phyloP scores from a whole-genome alignment of 1,139 yeast species.

The Taphrina populina region DNA sequence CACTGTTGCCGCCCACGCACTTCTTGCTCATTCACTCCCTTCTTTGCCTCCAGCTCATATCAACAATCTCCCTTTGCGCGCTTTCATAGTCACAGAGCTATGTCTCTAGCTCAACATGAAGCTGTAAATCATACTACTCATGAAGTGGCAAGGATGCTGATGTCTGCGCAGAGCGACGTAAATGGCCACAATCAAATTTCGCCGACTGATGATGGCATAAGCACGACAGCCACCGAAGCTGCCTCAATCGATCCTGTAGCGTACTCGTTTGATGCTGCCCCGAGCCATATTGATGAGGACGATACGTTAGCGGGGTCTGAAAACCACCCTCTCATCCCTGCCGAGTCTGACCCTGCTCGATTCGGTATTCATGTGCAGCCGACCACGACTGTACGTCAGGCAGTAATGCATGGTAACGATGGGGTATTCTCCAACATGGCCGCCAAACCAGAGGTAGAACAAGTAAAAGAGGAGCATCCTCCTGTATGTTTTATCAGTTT shows the following conservation, averaged over 20 bases:
- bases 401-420: slow-evolving; percentile 50
- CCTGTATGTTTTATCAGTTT: slow-evolving; percentile 49
- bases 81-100: no score
- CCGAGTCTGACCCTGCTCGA: slow-evolving; percentile 23
- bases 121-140: no score
- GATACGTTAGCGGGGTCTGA: neutral
- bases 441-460: slow-evolving; percentile 67
- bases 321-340: slow-evolving; percentile 2
- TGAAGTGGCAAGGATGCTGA: no score
- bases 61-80: no score
- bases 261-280: slow-evolving; percentile 18
- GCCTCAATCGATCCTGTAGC: neutral
- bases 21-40: no score
- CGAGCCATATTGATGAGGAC: neutral
- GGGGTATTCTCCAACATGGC: slow-evolving; percentile 90
- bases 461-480: slow-evolving; percentile 54
- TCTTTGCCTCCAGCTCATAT: no score
- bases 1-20: no score
- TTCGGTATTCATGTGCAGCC: slow-evolving; percentile 23
- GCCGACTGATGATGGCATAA: neutral
- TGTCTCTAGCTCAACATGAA: no score
- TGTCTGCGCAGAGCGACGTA: neutral
- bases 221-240: neutral
- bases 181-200: neutral
- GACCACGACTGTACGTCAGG: slow-evolving; percentile 1